Evolutionary conservation across 768 basidiomycete genomes (phyloP).

Genomic region (Auricularia sp.): DNA sequence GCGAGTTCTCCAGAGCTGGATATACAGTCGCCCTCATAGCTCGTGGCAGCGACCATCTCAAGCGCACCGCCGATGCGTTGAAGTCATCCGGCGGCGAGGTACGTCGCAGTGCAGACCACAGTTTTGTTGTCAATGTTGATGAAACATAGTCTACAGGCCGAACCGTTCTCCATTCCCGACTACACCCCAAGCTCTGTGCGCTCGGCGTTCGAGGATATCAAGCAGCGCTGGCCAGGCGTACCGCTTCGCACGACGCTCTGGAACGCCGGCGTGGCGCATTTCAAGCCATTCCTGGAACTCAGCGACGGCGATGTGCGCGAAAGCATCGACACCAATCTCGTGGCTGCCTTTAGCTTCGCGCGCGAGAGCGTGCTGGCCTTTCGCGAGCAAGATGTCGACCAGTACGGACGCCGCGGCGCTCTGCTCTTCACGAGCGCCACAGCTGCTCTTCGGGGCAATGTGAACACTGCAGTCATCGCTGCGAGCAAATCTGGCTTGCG

Average conservation of each 20-base stretch:
- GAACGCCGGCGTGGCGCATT: constrained; percentile 47
- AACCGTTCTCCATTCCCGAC: constrained; percentile 40
- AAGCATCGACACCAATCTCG: constrained; percentile 40
- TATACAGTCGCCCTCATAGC: constrained; percentile 61
- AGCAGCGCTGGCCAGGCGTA: constrained; percentile 31
- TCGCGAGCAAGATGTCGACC: constrained; percentile 29
- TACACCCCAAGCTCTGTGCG: constrained; percentile 26
- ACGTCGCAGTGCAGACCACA: constrained; percentile 5
- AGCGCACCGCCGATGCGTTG: constrained; percentile 43
- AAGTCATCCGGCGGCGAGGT: constrained; percentile 51
- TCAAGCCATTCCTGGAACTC: constrained; percentile 58
- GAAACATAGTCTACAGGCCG: constrained; percentile 30
- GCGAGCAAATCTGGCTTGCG: constrained; percentile 54
- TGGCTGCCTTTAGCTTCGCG: constrained; percentile 54
- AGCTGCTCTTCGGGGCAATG: constrained; percentile 52
- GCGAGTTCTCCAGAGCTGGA: constrained; percentile 32
- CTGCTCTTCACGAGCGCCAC: constrained; percentile 70
- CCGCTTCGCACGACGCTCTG: constrained; percentile 50
- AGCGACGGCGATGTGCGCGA: constrained; percentile 46
- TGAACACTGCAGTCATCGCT: constrained; percentile 48
- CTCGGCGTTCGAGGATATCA: constrained; percentile 42
- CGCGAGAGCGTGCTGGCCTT: constrained; percentile 49
- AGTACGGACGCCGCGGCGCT: constrained; percentile 46
- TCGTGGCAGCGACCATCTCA: constrained; percentile 41
- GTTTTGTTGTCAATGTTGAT: neutral